Percentiles rank a stretch among this genome's conserved stretches.
Conservation (phyloP, 495 filamentous ascomycete genomes). For the Patellaria atrata region DNA sequence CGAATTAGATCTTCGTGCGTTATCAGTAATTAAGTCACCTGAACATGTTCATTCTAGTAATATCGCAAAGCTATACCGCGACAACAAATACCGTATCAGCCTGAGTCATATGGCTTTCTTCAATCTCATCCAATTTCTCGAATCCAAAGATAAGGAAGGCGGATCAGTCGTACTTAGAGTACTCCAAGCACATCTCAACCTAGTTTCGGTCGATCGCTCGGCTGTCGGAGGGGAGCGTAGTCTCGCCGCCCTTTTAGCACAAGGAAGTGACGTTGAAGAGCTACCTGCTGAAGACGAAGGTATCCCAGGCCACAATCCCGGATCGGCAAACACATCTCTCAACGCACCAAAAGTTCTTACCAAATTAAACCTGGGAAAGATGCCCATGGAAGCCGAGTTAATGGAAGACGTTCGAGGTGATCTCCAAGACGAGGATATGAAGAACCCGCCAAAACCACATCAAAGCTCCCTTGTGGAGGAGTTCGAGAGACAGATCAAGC, state of each 20-base stretch:
- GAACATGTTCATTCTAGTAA: slow-evolving; percentile 61
- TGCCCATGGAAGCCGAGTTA: slow-evolving; percentile 65
- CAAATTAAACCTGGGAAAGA: slow-evolving; percentile 60
- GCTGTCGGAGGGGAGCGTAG: slow-evolving; percentile 56
- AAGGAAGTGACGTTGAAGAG: slow-evolving; percentile 42
- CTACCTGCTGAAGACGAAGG: slow-evolving; percentile 76
- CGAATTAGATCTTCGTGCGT: slow-evolving; percentile 53
- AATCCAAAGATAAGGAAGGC: slow-evolving; percentile 64
- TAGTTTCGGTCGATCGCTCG: slow-evolving; percentile 60
- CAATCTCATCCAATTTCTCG: slow-evolving; percentile 73
- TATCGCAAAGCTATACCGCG: slow-evolving; percentile 59
- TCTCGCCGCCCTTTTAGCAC: slow-evolving; percentile 67
- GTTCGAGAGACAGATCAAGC: slow-evolving; percentile 74
- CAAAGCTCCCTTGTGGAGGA: slow-evolving; percentile 54
- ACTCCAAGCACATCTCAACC: slow-evolving; percentile 55
- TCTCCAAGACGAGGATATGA: slow-evolving; percentile 61
- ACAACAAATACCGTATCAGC: slow-evolving; percentile 75
- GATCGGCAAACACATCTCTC: slow-evolving; percentile 60
- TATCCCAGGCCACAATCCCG: slow-evolving; percentile 80
- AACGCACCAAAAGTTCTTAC: slow-evolving; percentile 39
- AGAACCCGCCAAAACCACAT: slow-evolving; percentile 51
- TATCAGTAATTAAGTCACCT: slow-evolving; percentile 55
- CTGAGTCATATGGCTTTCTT: slow-evolving; percentile 66
- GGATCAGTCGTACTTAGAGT: slow-evolving; percentile 61
- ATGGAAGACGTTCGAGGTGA: slow-evolving; percentile 71